A percentile compares a stretch with the other conserved stretches of the same genome.
Conservation (phyloP, 352 stramenopile genomes). For the Phytophthora agathidicida region DNA sequence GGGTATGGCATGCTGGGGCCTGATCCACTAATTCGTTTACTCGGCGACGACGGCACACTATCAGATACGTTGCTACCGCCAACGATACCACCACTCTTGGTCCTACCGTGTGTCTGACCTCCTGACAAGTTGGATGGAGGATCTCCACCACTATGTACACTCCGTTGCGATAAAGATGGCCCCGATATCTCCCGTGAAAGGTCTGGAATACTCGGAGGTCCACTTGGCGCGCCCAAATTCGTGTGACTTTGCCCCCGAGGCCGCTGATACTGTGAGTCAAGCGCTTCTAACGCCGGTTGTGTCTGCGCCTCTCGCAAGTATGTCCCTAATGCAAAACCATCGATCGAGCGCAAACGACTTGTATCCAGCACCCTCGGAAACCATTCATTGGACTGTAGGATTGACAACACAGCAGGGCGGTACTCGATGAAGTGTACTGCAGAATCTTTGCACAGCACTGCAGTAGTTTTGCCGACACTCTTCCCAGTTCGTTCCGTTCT, state of each 20-base stretch:
- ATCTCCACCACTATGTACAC: constrained; percentile 34
- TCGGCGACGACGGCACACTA: constrained; percentile 54
- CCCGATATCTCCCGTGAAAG: constrained; percentile 54
- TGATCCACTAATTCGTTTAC: constrained; percentile 43
- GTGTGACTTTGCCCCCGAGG: constrained; percentile 46
- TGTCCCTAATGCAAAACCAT: constrained; percentile 53
- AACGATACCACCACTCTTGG: constrained; percentile 37
- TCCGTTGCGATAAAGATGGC: constrained; percentile 55
- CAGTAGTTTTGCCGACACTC: constrained; percentile 33
- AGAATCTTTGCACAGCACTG: constrained; percentile 54
- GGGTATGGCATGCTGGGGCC: constrained; percentile 27
- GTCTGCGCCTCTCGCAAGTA: constrained; percentile 69
- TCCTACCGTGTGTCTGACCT: constrained; percentile 10
- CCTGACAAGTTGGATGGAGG: constrained; percentile 7
- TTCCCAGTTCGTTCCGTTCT: constrained; percentile 44
- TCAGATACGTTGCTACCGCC: constrained; percentile 38
- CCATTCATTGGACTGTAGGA: constrained; percentile 48
- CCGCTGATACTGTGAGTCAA: constrained; percentile 38
- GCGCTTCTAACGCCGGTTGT: constrained; percentile 30
- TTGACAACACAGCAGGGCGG: constrained; percentile 43
- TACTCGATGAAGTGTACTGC: constrained; percentile 69
- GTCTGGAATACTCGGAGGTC: constrained; percentile 38
- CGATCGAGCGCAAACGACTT: constrained; percentile 45
- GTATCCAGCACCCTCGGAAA: constrained; percentile 59
- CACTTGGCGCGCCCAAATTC: constrained; percentile 26